Evolutionary conservation across 345 rosid species (phyloP).

Genomic region (Gynandropsis gynandra): DNA sequence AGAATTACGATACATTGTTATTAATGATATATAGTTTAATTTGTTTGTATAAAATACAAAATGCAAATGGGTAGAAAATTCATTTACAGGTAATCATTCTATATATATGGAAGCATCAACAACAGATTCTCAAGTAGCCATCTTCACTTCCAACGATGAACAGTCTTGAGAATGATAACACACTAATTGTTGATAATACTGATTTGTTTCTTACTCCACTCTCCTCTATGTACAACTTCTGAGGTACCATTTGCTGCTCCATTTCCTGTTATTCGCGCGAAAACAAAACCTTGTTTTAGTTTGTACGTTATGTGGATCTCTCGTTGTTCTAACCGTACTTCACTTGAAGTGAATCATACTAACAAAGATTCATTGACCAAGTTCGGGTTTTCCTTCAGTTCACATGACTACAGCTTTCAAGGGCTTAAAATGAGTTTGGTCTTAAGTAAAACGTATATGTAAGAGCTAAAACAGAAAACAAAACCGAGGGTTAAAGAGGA

Average conservation of each 20-base stretch:
- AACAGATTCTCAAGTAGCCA: conserved; percentile 70
- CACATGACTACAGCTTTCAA: conserved; percentile 1
- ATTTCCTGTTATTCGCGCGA: conserved; percentile 43
- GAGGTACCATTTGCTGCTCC: conserved; percentile 50
- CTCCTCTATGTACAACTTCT: conserved; percentile 49
- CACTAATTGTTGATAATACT: conserved; percentile 60
- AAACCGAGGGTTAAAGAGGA: neutral
- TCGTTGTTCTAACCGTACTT: neutral
- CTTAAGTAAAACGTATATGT: neutral
- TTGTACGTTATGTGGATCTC: conserved; percentile 11
- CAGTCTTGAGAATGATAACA: conserved; percentile 65
- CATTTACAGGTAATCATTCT: too few species aligned
- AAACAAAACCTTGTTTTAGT: conserved; percentile 7
- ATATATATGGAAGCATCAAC: too few species aligned
- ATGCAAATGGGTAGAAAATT: too few species aligned
- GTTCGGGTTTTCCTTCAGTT: conserved; percentile 2
- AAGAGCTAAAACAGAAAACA: neutral
- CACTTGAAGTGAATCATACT: too few species aligned
- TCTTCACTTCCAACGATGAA: conserved; percentile 87
- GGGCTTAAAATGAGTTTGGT: conserved; percentile 4
- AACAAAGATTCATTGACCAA: neutral
- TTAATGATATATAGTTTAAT: too few species aligned
- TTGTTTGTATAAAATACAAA: too few species aligned
- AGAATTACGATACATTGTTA: too few species aligned
- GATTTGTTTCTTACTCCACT: conserved; percentile 57